Conservation (phyloP, 2,329 filamentous ascomycete species). For the Dactylonectria estremocensis region DNA sequence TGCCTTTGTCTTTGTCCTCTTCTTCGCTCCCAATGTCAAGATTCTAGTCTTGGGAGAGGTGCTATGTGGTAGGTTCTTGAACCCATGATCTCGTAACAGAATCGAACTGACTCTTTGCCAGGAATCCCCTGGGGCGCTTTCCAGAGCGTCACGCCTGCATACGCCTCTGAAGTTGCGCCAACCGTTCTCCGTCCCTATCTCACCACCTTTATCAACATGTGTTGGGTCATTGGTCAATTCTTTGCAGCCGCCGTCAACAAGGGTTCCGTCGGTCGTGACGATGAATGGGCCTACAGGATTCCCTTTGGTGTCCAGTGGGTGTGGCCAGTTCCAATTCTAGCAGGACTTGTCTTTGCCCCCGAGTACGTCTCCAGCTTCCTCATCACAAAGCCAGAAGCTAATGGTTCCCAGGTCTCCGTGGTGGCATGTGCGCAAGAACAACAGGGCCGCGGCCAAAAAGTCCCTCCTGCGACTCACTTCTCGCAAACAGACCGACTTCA, state of each 20-base stretch:
- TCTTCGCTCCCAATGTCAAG: constrained; percentile 65
- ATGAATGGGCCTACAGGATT: constrained; percentile 65
- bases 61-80: constrained; percentile 53
- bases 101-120: constrained; percentile 38
- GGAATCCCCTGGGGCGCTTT: constrained; percentile 69
- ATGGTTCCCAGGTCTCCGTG: constrained; percentile 59
- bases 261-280: constrained; percentile 55
- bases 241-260: constrained; percentile 64
- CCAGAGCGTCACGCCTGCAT: constrained; percentile 66
- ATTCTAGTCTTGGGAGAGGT: constrained; percentile 66
- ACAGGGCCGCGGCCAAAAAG: constrained; percentile 57
- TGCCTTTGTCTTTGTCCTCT: constrained; percentile 67
- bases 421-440: constrained; percentile 64
- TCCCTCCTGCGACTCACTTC: constrained; percentile 61
- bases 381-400: neutral
- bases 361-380: constrained; percentile 52
- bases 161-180: constrained; percentile 68
- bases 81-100: neutral
- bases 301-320: constrained; percentile 69
- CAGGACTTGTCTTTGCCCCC: constrained; percentile 62
- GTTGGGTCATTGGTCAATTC: constrained; percentile 71
- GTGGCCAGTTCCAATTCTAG: constrained; percentile 64
- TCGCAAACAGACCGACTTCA: constrained; percentile 56
- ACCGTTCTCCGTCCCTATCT: constrained; percentile 66
- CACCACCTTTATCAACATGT: constrained; percentile 70